These are phyloP conservation scores for Fagus crenata DNA, from an alignment of 306 rosid species.

Conservation along the genomic window DNA sequence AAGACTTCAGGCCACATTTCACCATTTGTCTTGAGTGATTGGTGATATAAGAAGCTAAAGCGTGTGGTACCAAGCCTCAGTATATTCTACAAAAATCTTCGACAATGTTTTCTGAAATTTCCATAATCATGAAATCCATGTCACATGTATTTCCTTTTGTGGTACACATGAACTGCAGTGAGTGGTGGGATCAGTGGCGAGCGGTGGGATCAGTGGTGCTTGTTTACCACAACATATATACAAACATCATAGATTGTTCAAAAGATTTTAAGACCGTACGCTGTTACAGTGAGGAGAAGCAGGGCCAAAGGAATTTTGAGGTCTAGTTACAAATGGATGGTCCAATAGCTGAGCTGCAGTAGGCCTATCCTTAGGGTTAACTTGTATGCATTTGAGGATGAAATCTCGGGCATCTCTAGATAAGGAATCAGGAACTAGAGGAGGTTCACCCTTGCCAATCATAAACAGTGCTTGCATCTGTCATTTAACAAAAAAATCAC, in stretches of 20 bases:
- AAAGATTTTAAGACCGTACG: constrained; percentile 17
- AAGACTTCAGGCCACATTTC: too few species aligned
- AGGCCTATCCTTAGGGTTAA: constrained; percentile 44
- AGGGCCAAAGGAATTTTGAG: constrained; percentile 39
- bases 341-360: constrained; percentile 44
- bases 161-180: background rate
- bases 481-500: background rate
- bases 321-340: constrained; percentile 53
- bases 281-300: constrained; percentile 31
- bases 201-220: background rate
- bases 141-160: background rate
- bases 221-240: too few species aligned
- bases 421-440: constrained; percentile 45
- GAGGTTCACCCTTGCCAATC: constrained; percentile 44
- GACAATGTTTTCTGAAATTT: background rate
- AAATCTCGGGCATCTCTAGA: constrained; percentile 47
- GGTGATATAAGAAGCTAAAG: too few species aligned
- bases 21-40: too few species aligned
- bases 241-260: constrained; percentile 2
- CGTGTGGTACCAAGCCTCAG: too few species aligned
- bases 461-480: constrained; percentile 44
- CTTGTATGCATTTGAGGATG: constrained; percentile 46
- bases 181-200: background rate
- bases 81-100: too few species aligned
- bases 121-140: too few species aligned